Conservation (phyloP, 225 moss, liverwort and hornwort genomes). For the Pseudisothecium myosuroides region DNA sequence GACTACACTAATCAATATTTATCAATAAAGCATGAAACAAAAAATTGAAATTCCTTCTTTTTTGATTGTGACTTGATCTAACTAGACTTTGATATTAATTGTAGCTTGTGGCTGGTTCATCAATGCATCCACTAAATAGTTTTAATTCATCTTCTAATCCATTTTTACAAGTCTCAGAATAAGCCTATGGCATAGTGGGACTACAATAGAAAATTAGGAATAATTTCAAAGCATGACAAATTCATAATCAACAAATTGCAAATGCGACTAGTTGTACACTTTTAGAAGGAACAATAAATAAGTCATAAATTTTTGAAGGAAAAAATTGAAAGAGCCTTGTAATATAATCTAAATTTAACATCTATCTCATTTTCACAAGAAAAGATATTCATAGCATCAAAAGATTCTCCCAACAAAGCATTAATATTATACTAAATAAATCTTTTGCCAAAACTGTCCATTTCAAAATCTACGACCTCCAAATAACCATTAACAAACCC, state of each 20-base stretch:
- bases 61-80: not conserved
- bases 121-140: not conserved
- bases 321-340: not conserved
- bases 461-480: not conserved
- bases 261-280: not conserved
- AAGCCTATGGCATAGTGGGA: too few species aligned
- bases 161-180: not conserved
- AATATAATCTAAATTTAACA: not conserved
- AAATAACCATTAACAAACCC: too few species aligned
- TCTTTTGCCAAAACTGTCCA: rapidly evolving
- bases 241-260: not conserved
- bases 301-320: not conserved
- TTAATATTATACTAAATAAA: rapidly evolving
- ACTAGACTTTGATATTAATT: not conserved
- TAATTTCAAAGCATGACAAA: not conserved
- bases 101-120: rapidly evolving
- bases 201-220: not conserved
- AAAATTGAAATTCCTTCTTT: not conserved
- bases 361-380: not conserved
- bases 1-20: not conserved
- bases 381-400: too few species aligned
- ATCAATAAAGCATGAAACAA: not conserved
- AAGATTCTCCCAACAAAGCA: not conserved
- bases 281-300: not conserved
- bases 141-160: not conserved